Conservation (phyloP, 345 rosid species). For the Salix arbutifolia region DNA sequence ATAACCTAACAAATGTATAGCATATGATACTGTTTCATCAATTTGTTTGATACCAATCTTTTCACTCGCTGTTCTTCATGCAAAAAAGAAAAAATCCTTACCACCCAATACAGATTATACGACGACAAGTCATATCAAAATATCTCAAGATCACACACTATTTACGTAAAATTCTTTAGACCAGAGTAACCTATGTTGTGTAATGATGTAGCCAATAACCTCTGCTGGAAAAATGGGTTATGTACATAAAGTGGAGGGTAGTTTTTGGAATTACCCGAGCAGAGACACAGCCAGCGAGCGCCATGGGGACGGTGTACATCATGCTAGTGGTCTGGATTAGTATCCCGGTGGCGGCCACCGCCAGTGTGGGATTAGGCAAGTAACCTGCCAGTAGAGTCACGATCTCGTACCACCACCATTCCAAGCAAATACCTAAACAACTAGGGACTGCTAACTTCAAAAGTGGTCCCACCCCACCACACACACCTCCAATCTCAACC, state of each 20-base stretch:
- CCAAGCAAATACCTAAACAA: conserved; percentile 89
- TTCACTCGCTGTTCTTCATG: background rate
- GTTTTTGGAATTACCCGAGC: conserved; percentile 62
- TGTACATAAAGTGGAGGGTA: background rate
- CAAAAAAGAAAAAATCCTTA: background rate
- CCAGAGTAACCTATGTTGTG: background rate
- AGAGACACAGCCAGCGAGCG: conserved; percentile 95
- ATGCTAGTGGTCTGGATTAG: conserved; percentile 93
- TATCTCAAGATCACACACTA: background rate
- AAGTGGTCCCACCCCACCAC: conserved; percentile 65
- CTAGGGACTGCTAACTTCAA: conserved; percentile 89
- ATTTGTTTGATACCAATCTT: background rate
- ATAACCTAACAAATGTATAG: conserved; percentile 21
- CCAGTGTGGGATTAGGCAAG: conserved; percentile 69
- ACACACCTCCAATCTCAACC: conserved; percentile 37
- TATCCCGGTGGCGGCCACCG: conserved; percentile 94
- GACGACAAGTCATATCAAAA: background rate
- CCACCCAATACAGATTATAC: background rate
- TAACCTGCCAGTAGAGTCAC: conserved; percentile 86
- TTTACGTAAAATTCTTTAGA: background rate
- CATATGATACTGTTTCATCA: background rate
- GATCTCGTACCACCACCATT: conserved; percentile 99
- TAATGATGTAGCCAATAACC: too few relatives aligned
- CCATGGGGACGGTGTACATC: conserved; percentile 99
- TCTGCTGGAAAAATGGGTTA: too few relatives aligned